Conservation (phyloP, 306 rosid genomes). For the Parietaria judaica region DNA sequence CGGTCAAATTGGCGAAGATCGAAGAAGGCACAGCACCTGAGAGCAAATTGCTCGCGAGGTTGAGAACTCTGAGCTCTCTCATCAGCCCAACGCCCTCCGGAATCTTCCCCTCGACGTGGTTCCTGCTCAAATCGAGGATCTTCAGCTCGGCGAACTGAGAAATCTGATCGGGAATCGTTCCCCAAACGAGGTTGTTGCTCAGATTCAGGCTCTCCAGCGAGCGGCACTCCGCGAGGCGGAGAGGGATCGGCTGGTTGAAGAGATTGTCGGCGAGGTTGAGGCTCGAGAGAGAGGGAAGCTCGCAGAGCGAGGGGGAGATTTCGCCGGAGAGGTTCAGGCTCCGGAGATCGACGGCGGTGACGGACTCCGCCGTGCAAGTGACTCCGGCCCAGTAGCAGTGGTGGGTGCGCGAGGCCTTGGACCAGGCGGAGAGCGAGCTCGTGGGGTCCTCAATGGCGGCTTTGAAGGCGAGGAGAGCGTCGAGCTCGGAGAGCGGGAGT, state of each 20-base stretch:
- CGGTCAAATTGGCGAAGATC: conserved; percentile 52
- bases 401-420: conserved; percentile 45
- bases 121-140: conserved; percentile 70
- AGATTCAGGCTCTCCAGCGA: conserved; percentile 72
- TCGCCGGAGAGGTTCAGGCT: conserved; percentile 78
- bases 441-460: conserved; percentile 57
- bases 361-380: conserved; percentile 47
- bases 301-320: conserved; percentile 61
- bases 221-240: conserved; percentile 70
- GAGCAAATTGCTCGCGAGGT: conserved; percentile 60
- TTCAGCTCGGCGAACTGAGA: conserved; percentile 52
- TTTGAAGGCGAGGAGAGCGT: conserved; percentile 66
- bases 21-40: conserved; percentile 60
- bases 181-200: conserved; percentile 84
- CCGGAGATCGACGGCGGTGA: conserved; percentile 61
- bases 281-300: conserved; percentile 44
- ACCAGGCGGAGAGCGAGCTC: conserved; percentile 64
- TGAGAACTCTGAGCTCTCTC: conserved; percentile 54
- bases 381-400: conserved; percentile 86
- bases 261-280: conserved; percentile 79
- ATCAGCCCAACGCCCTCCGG: conserved; percentile 59
- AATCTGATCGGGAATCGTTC: conserved; percentile 88
- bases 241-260: conserved; percentile 90
- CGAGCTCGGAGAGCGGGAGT: conserved; percentile 28
- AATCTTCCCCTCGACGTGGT: conserved; percentile 66